Evolutionary conservation across 2,329 filamentous ascomycete genomes (phyloP).

Genomic region (Dothideomycetes sp.): DNA sequence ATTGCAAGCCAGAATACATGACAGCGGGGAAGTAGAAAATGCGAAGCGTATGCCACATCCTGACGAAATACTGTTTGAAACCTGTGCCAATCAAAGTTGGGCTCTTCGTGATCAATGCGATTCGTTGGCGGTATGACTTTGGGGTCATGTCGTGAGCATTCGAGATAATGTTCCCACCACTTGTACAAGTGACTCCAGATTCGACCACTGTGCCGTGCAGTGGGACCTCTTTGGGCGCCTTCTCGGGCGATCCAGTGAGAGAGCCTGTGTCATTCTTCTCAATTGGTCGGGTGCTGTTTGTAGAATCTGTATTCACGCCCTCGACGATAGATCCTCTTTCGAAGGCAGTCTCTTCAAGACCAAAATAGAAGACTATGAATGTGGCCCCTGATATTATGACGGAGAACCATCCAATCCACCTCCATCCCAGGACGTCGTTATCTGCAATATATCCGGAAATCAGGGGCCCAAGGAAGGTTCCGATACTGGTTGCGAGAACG

Average conservation of each 20-base stretch:
- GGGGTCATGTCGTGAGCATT: constrained; percentile 11
- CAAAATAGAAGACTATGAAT: constrained; percentile 39
- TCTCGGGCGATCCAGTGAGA: not conserved
- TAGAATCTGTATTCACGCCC: constrained; percentile 1
- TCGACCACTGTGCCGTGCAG: not conserved
- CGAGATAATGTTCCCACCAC: constrained; percentile 5
- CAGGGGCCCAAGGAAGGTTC: constrained; percentile 45
- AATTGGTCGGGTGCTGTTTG: not conserved
- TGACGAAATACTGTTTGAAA: constrained; percentile 42
- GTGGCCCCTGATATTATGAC: constrained; percentile 39
- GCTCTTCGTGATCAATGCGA: constrained; percentile 44
- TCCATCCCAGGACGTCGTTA: constrained; percentile 32
- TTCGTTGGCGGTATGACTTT: constrained; percentile 45
- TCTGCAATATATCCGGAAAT: constrained; percentile 41
- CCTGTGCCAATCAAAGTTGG: constrained; percentile 43
- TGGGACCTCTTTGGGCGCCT: not conserved
- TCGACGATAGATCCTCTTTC: constrained; percentile 15
- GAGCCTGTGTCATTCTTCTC: not conserved
- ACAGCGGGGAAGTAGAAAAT: constrained; percentile 48
- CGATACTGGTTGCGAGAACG: constrained; percentile 44
- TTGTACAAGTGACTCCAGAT: not conserved
- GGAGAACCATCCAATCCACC: constrained; percentile 44
- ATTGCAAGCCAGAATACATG: constrained; percentile 46
- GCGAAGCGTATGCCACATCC: constrained; percentile 45
- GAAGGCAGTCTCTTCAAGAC: constrained; percentile 43